These are phyloP conservation scores for Alternaria novae-zelandiae DNA, from an alignment of 2,329 filamentous ascomycete species.

Conservation along the genomic window DNA sequence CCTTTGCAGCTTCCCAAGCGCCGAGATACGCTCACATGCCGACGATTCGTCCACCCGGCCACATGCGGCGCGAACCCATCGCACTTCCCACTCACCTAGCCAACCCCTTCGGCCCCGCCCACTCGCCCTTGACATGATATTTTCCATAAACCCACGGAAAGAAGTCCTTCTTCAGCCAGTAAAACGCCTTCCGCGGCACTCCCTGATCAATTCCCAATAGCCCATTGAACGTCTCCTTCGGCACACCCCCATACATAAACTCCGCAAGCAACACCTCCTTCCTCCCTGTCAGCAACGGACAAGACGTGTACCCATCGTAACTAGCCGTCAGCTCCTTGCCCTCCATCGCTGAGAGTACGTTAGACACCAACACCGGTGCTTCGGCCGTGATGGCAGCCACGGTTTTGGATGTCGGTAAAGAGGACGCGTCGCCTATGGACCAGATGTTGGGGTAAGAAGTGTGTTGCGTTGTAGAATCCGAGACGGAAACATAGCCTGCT, in stretches of 20 bases:
- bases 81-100: slow-evolving; percentile 16
- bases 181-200: slow-evolving; percentile 63
- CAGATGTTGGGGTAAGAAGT: slow-evolving; percentile 49
- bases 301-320: slow-evolving; percentile 52
- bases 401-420: slow-evolving; percentile 49
- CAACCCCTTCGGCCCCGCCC: slow-evolving; percentile 66
- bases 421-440: slow-evolving; percentile 49
- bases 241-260: slow-evolving; percentile 68
- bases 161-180: slow-evolving; percentile 70
- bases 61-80: neutral
- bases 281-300: slow-evolving; percentile 55
- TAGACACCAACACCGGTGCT: slow-evolving; percentile 44
- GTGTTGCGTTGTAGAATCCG: slow-evolving; percentile 45
- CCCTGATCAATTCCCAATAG: slow-evolving; percentile 64
- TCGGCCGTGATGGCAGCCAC: slow-evolving; percentile 49
- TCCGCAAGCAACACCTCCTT: slow-evolving; percentile 69
- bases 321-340: slow-evolving; percentile 29
- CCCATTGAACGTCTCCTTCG: slow-evolving; percentile 67
- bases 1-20: too few species aligned
- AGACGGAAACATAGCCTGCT: slow-evolving; percentile 48
- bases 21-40: too few species aligned
- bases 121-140: slow-evolving; percentile 66
- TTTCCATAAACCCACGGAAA: slow-evolving; percentile 71
- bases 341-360: slow-evolving; percentile 40
- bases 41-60: neutral